These are phyloP conservation scores for Aspergillus haitiensis DNA, from an alignment of 495 filamentous ascomycete species.

Conservation along the genomic window DNA sequence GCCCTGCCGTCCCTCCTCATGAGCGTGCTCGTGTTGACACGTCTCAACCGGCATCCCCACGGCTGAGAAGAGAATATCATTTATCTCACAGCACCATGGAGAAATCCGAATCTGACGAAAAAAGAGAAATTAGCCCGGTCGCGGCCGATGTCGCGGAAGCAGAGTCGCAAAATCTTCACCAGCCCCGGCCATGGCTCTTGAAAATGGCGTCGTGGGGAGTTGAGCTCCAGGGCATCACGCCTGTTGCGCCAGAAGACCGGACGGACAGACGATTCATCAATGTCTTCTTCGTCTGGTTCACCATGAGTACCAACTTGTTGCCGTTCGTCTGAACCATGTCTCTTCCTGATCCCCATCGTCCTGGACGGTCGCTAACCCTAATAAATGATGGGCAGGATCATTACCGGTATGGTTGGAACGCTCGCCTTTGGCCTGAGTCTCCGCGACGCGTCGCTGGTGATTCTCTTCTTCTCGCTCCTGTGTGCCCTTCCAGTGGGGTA, in stretches of 20 bases:
- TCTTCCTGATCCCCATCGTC: slow-evolving; percentile 3
- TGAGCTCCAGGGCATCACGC: slow-evolving; percentile 40
- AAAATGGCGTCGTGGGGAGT: slow-evolving; percentile 18
- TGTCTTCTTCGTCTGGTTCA: slow-evolving; percentile 30
- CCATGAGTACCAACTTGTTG: slow-evolving; percentile 20
- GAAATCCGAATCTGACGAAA: too few relatives aligned
- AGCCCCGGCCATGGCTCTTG: slow-evolving; percentile 12
- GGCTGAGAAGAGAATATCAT: too few relatives aligned
- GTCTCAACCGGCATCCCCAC: too few relatives aligned
- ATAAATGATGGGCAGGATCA: slow-evolving; percentile 40
- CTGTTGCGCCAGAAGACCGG: slow-evolving; percentile 46
- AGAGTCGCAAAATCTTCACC: neutral
- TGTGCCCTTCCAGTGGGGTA: slow-evolving; percentile 50
- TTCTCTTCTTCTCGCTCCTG: slow-evolving; percentile 57
- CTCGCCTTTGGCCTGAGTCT: slow-evolving; percentile 48
- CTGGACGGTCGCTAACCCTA: slow-evolving; percentile 21
- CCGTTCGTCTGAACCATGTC: slow-evolving; percentile 15
- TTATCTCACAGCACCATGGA: too few relatives aligned
- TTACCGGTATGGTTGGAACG: slow-evolving; percentile 56
- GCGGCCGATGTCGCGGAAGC: neutral
- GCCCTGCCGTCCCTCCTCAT: too few relatives aligned
- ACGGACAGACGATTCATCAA: slow-evolving; percentile 48
- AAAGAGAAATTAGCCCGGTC: too few relatives aligned
- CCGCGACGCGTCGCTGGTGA: slow-evolving; percentile 48
- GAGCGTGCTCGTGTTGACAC: too few relatives aligned